Evolutionary conservation across 306 rosid species (phyloP).

Genomic region (Gynostemma pentaphyllum): DNA sequence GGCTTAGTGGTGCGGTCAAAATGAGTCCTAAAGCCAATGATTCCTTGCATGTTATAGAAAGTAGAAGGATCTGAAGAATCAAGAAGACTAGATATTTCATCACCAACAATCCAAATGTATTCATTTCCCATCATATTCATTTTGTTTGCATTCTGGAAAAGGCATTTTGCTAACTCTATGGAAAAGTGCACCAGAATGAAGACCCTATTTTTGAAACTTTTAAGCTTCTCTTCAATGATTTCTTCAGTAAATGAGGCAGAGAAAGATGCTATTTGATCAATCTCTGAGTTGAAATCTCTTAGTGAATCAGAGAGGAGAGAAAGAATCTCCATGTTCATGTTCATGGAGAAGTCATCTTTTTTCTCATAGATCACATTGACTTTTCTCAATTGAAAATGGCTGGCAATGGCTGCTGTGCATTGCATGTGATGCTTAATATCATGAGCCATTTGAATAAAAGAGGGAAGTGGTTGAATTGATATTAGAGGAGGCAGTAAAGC

Average conservation of each 20-base stretch:
- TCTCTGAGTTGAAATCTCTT: slow-evolving; percentile 26
- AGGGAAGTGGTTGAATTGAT: slow-evolving; percentile 8
- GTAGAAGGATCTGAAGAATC: slow-evolving; percentile 38
- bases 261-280: slow-evolving; percentile 29
- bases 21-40: slow-evolving; percentile 38
- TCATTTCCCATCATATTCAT: slow-evolving; percentile 53
- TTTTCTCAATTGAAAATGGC: slow-evolving; percentile 34
- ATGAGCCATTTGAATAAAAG: slow-evolving; percentile 34
- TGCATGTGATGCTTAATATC: slow-evolving; percentile 25
- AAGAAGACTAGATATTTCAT: slow-evolving; percentile 35
- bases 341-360: slow-evolving; percentile 5
- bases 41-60: slow-evolving; percentile 40
- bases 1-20: slow-evolving; percentile 12
- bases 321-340: slow-evolving; percentile 16
- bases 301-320: slow-evolving; percentile 40
- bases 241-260: slow-evolving; percentile 21
- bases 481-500: slow-evolving; percentile 5
- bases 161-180: slow-evolving; percentile 22
- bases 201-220: slow-evolving; percentile 34
- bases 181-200: slow-evolving; percentile 48
- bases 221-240: slow-evolving; percentile 31
- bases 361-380: slow-evolving; percentile 37
- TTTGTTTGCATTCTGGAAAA: slow-evolving; percentile 39
- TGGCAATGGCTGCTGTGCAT: slow-evolving; percentile 44
- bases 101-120: slow-evolving; percentile 41